phyloP scores from a whole-genome alignment of 805 yeast genomes.

The Kluyveromyces dobzhanskii region DNA sequence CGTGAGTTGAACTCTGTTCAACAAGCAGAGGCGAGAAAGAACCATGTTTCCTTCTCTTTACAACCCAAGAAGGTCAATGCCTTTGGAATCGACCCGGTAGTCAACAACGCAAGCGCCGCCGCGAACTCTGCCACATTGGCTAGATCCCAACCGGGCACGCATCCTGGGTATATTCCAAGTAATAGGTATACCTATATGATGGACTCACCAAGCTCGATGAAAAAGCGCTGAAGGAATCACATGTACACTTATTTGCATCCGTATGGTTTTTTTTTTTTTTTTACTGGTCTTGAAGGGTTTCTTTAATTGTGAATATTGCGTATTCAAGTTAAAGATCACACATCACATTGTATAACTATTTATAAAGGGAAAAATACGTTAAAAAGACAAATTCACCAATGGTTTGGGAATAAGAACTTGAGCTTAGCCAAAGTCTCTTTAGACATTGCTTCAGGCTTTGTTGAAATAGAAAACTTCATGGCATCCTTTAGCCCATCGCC shows the following conservation, averaged over 20 bases:
- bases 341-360: too few relatives aligned
- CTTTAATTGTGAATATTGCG: too few relatives aligned
- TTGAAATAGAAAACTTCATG: slow-evolving; percentile 76
- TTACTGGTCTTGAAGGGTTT: too few relatives aligned
- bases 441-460: slow-evolving; percentile 65
- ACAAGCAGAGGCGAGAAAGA: slow-evolving; percentile 1
- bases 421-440: slow-evolving; percentile 67
- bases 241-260: too few relatives aligned
- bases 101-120: slow-evolving; percentile 12
- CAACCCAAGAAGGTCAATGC: slow-evolving; percentile 19
- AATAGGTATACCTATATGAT: slow-evolving; percentile 28
- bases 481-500: slow-evolving; percentile 68
- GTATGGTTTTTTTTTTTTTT: too few relatives aligned
- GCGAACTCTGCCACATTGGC: slow-evolving; percentile 10
- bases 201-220: slow-evolving; percentile 26
- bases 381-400: slow-evolving; percentile 48
- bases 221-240: slow-evolving; percentile 6
- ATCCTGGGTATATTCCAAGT: slow-evolving; percentile 28
- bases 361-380: too few relatives aligned
- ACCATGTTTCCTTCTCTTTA: slow-evolving; percentile 9
- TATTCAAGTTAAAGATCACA: too few relatives aligned
- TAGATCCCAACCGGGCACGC: slow-evolving; percentile 9
- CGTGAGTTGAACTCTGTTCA: background rate
- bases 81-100: slow-evolving; percentile 10
- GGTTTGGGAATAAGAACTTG: slow-evolving; percentile 85